Percentiles rank a stretch among this genome's conserved stretches.
phyloP scores from a whole-genome alignment of 1,284 basidiomycete genomes.

The Macrocystidia cucumis region DNA sequence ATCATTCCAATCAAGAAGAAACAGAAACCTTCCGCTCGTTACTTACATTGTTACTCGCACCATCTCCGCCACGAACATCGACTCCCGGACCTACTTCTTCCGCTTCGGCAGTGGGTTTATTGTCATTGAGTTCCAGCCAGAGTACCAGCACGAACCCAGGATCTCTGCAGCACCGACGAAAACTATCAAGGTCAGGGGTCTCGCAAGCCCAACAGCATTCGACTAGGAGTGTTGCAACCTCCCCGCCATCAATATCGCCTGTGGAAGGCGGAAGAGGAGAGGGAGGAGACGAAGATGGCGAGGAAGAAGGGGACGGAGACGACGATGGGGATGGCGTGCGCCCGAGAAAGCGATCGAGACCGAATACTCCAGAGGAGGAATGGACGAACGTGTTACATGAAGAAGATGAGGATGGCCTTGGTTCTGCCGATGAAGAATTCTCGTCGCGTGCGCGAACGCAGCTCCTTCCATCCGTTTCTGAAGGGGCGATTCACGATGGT shows the following conservation, averaged over 20 bases:
- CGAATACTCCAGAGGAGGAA: slow-evolving; percentile 24
- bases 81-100: slow-evolving; percentile 1
- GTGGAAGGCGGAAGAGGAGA: too few relatives aligned
- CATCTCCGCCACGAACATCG: slow-evolving; percentile 8
- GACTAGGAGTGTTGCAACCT: too few relatives aligned
- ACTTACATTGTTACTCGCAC: slow-evolving; percentile 54
- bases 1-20: slow-evolving; percentile 58
- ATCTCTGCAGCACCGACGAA: too few relatives aligned
- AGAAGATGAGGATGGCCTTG: slow-evolving; percentile 14
- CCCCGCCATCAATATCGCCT: background rate
- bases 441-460: slow-evolving; percentile 1
- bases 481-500: too few relatives aligned
- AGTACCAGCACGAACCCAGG: too few relatives aligned
- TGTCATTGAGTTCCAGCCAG: too few relatives aligned
- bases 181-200: too few relatives aligned
- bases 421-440: background rate
- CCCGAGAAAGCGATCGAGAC: slow-evolving; percentile 28
- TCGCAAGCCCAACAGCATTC: too few relatives aligned
- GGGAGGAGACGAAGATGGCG: too few relatives aligned
- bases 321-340: slow-evolving; percentile 15
- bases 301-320: slow-evolving; percentile 4
- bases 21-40: slow-evolving; percentile 55
- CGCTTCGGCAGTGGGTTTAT: background rate
- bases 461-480: background rate
- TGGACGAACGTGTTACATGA: slow-evolving; percentile 21